phyloP scores from a whole-genome alignment of 495 filamentous ascomycete species.

The Hypoxylon perforatum region DNA sequence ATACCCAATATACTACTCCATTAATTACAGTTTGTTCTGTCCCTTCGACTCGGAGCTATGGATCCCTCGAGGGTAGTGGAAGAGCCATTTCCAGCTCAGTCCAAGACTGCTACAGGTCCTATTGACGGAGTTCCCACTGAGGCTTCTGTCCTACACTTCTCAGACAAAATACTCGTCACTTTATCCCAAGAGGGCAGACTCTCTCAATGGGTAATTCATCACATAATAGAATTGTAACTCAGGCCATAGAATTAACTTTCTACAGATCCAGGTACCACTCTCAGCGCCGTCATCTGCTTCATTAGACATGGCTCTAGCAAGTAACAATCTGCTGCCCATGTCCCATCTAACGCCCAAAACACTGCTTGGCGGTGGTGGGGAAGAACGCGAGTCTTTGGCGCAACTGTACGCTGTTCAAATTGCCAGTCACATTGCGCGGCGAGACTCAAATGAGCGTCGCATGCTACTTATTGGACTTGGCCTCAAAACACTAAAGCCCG shows the following conservation, averaged over 20 bases:
- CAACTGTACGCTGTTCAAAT: constrained; percentile 92
- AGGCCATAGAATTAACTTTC: constrained; percentile 7
- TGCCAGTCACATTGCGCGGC: constrained; percentile 77
- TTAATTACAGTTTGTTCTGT: background rate
- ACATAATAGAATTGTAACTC: background rate
- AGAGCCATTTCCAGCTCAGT: constrained; percentile 79
- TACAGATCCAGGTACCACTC: constrained; percentile 87
- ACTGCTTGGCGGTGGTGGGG: constrained; percentile 82
- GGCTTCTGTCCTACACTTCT: constrained; percentile 76
- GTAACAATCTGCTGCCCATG: constrained; percentile 73
- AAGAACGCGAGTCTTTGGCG: constrained; percentile 82
- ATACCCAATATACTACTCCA: background rate
- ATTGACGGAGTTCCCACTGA: constrained; percentile 78
- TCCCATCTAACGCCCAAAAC: constrained; percentile 87
- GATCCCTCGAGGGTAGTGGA: constrained; percentile 35
- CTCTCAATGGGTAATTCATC: constrained; percentile 83
- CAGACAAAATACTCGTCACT: constrained; percentile 92
- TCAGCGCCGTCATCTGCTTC: constrained; percentile 70
- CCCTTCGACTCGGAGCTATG: constrained; percentile 19
- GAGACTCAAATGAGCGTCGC: constrained; percentile 79
- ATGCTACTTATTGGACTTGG: constrained; percentile 86
- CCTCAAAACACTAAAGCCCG: constrained; percentile 69
- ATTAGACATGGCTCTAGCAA: constrained; percentile 65
- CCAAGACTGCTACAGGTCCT: constrained; percentile 71
- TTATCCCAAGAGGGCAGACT: constrained; percentile 86